Percentiles rank a stretch among this genome's conserved stretches.
Conservation (phyloP, 371 early-diverging fungal genomes). For the Gilbertella persicaria region DNA sequence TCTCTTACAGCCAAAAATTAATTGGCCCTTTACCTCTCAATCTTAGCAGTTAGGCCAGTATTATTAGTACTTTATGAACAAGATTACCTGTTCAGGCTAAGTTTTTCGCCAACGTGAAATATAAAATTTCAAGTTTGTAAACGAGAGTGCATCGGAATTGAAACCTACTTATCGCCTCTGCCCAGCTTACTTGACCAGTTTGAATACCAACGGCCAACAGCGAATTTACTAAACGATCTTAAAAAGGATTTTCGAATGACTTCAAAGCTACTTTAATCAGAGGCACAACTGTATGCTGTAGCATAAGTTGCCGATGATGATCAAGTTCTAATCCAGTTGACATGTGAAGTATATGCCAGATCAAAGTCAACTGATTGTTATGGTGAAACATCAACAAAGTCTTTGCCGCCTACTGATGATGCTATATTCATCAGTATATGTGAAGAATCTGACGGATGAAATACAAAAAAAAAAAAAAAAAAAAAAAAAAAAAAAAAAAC, state of each 20-base stretch:
- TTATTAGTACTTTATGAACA: too few species aligned
- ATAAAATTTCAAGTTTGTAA: too few species aligned
- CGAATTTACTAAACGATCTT: neutral
- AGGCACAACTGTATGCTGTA: neutral
- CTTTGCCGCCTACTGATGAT: neutral
- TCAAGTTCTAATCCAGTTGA: neutral
- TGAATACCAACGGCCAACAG: neutral
- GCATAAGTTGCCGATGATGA: neutral
- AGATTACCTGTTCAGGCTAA: too few species aligned
- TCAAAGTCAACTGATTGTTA: neutral
- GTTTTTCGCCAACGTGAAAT: too few species aligned
- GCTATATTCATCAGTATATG: neutral
- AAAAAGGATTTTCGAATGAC: neutral
- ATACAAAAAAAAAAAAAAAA: neutral
- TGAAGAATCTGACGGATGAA: neutral
- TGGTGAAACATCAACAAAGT: neutral
- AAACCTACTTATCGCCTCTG: neutral
- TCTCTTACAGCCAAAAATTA: too few species aligned
- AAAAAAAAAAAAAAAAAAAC: too few species aligned
- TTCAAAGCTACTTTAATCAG: neutral
- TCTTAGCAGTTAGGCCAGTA: too few species aligned
- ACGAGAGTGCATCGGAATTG: too few species aligned
- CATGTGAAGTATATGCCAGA: neutral
- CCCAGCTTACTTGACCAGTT: neutral
- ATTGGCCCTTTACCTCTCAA: too few species aligned